Evolutionary conservation across 169 alveolate species (phyloP).

Genomic region (Ichthyophthirius multifiliis): DNA sequence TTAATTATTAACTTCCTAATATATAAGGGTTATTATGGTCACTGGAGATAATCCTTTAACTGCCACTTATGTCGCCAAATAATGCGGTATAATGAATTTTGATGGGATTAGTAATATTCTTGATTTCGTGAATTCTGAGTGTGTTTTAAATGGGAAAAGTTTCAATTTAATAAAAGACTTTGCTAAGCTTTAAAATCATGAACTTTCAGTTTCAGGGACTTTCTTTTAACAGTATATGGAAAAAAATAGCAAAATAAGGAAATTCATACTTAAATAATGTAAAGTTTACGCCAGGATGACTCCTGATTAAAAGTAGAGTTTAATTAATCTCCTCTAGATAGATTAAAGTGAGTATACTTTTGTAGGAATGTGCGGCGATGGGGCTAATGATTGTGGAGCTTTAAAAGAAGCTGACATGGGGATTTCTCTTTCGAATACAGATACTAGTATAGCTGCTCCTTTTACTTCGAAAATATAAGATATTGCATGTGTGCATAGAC

Average conservation of each 20-base stretch:
- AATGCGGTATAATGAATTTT: conserved; percentile 65
- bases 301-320: conserved; percentile 82
- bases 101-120: conserved; percentile 45
- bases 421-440: conserved; percentile 79
- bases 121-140: background rate
- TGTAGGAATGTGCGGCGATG: conserved; percentile 93
- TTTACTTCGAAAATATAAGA: conserved; percentile 66
- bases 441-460: conserved; percentile 89
- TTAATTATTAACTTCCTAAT: background rate
- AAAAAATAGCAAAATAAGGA: background rate
- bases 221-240: background rate
- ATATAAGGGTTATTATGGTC: background rate
- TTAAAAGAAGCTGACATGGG: conserved; percentile 88
- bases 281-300: conserved; percentile 85
- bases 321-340: conserved; percentile 64
- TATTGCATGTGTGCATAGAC: conserved; percentile 64
- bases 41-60: conserved; percentile 84
- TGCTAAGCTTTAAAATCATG: conserved; percentile 12
- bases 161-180: conserved; percentile 49
- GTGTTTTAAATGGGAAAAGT: conserved; percentile 20
- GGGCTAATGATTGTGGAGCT: conserved; percentile 91
- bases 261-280: conserved; percentile 32
- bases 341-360: conserved; percentile 40
- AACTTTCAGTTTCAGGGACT: too few relatives aligned
- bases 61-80: conserved; percentile 77